phyloP scores from a whole-genome alignment of 768 basidiomycete species.

The Leccinum broughii region DNA sequence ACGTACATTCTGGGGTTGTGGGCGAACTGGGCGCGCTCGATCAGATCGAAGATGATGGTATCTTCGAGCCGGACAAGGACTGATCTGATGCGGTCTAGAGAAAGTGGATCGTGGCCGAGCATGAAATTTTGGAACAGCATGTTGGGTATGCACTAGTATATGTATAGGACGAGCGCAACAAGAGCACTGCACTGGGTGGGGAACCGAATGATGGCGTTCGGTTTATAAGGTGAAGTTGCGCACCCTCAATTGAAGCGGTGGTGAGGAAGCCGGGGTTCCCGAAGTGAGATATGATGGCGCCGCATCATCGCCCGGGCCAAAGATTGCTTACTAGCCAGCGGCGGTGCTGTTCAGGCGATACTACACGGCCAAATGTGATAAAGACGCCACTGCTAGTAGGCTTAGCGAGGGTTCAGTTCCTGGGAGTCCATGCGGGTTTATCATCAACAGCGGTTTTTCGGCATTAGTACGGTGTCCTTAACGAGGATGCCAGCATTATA shows the following conservation, averaged over 20 bases:
- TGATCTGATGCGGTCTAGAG: conserved; percentile 83
- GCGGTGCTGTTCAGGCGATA: too few species aligned
- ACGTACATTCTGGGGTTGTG: conserved; percentile 90
- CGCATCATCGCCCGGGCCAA: too few species aligned
- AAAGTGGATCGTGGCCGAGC: conserved; percentile 72
- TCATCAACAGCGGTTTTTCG: background rate
- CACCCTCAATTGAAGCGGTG: background rate
- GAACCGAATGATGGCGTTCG: background rate
- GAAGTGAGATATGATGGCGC: too few species aligned
- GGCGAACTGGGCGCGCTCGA: conserved; percentile 96
- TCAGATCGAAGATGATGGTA: conserved; percentile 97
- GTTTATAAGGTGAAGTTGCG: conserved; percentile 17
- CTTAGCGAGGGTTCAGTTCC: background rate
- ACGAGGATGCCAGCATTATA: background rate
- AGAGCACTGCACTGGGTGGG: background rate
- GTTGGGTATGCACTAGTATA: background rate
- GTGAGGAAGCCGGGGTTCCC: too few species aligned
- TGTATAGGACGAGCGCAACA: conserved; percentile 12
- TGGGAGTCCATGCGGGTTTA: background rate
- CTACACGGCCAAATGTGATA: background rate
- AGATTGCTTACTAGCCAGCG: too few species aligned
- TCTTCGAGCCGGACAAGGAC: conserved; percentile 92
- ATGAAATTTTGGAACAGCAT: conserved; percentile 72
- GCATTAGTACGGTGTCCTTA: background rate
- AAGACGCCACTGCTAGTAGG: background rate